Conservation (phyloP, 1,139 yeast species). For the Blastobotrys persicus region DNA sequence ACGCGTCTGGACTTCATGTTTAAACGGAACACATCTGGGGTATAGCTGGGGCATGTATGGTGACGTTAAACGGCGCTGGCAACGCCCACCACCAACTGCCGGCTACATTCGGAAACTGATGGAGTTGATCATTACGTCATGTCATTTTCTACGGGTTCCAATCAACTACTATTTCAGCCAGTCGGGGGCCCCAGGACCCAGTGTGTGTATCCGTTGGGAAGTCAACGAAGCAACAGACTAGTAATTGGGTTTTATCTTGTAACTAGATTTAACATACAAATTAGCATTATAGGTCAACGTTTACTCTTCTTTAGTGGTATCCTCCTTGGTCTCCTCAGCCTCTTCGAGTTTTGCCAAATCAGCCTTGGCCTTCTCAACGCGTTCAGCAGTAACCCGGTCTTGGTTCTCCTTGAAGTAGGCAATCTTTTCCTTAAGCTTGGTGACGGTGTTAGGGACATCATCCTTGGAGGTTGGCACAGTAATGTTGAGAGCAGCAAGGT, state of each 20-base stretch:
- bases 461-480: conserved; percentile 78
- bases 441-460: conserved; percentile 66
- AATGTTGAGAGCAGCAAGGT: conserved; percentile 73
- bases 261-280: not conserved
- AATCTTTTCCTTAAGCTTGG: conserved; percentile 71
- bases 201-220: not conserved
- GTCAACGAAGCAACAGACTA: not conserved
- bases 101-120: not conserved
- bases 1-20: conserved; percentile 50
- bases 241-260: too few species aligned
- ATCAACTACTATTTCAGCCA: too few species aligned
- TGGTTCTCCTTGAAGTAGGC: conserved; percentile 68
- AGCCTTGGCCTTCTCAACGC: conserved; percentile 72
- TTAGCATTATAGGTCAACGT: not conserved
- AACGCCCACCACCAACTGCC: not conserved
- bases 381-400: conserved; percentile 75
- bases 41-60: not conserved
- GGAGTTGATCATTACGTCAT: not conserved
- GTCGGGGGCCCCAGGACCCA: too few species aligned
- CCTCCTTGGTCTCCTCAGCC: conserved; percentile 18
- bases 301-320: conserved; percentile 4
- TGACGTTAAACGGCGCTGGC: not conserved
- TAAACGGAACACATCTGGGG: not conserved
- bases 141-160: too few species aligned
- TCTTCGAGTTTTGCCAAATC: conserved; percentile 59